A percentile compares a stretch with the other conserved stretches of the same genome.
Evolutionary conservation across 164 flowering plant genomes (phyloP).

Genomic region (Tetrastigma voinierianum): DNA sequence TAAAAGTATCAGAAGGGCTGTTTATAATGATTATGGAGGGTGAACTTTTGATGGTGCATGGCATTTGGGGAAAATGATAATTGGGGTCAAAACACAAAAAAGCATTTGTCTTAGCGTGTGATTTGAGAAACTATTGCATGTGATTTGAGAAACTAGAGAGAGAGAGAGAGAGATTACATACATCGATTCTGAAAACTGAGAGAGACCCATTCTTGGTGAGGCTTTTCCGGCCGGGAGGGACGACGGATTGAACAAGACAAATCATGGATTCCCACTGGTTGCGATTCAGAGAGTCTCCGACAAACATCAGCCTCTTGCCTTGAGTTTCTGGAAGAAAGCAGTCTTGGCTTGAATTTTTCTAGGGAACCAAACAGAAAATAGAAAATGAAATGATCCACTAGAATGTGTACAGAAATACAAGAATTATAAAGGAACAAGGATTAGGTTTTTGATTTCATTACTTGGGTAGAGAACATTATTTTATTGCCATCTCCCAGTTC

Average conservation of each 20-base stretch:
- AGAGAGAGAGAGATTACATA: constrained; percentile 18
- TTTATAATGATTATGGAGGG: no score
- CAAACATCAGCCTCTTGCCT: constrained; percentile 91
- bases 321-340: constrained; percentile 79
- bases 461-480: constrained; percentile 75
- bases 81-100: no score
- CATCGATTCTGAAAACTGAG: constrained; percentile 77
- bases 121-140: not conserved
- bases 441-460: constrained; percentile 14
- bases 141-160: not conserved
- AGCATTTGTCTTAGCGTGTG: no score
- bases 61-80: no score
- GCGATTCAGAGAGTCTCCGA: constrained; percentile 93
- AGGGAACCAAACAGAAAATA: not conserved
- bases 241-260: constrained; percentile 77
- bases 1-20: no score
- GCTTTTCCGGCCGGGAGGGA: constrained; percentile 75
- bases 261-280: constrained; percentile 99
- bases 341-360: constrained; percentile 56
- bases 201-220: constrained; percentile 74
- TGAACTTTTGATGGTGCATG: no score
- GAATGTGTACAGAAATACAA: not conserved
- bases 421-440: not conserved
- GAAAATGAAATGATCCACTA: not conserved
- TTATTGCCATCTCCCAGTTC: constrained; percentile 96